These are phyloP conservation scores for Peronospora farinosa DNA, from an alignment of 352 stramenopile genomes.

Conservation along the genomic window DNA sequence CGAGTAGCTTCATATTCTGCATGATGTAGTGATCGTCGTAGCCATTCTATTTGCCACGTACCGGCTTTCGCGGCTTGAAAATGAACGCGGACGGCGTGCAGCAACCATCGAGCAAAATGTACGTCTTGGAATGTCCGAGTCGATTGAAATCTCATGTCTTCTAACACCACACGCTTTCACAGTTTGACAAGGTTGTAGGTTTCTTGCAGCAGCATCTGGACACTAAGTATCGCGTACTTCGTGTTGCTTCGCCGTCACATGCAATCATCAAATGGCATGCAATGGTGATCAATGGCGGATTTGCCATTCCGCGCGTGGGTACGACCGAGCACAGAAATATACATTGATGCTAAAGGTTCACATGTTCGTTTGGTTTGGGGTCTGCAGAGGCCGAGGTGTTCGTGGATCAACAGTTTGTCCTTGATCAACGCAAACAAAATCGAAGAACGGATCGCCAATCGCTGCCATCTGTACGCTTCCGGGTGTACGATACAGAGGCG, in stretches of 20 bases:
- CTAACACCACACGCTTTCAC: conserved; percentile 9
- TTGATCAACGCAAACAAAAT: conserved; percentile 20
- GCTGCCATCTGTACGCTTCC: conserved; percentile 27
- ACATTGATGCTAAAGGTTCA: not conserved
- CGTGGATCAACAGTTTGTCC: conserved; percentile 34
- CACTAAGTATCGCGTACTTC: conserved; percentile 49
- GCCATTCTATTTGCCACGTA: conserved; percentile 55
- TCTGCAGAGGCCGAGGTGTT: conserved; percentile 44
- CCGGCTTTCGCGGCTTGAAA: conserved; percentile 50
- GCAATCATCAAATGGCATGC: conserved; percentile 25
- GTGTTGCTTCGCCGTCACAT: conserved; percentile 19
- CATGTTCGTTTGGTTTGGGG: not conserved
- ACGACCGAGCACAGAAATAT: conserved; percentile 4
- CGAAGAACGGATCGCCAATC: conserved; percentile 5
- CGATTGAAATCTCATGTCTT: not conserved
- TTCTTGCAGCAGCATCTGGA: conserved; percentile 42
- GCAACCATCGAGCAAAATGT: conserved; percentile 40
- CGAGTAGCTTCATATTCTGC: not conserved
- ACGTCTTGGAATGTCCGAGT: not conserved
- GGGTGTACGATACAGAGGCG: conserved; percentile 32
- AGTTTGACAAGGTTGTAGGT: conserved; percentile 49
- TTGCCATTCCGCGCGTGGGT: conserved; percentile 51
- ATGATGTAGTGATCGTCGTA: conserved; percentile 42
- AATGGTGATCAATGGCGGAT: conserved; percentile 53
- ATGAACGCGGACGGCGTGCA: conserved; percentile 27